Conservation (phyloP, 2,329 filamentous ascomycete species). For the Cytospora piceae region DNA sequence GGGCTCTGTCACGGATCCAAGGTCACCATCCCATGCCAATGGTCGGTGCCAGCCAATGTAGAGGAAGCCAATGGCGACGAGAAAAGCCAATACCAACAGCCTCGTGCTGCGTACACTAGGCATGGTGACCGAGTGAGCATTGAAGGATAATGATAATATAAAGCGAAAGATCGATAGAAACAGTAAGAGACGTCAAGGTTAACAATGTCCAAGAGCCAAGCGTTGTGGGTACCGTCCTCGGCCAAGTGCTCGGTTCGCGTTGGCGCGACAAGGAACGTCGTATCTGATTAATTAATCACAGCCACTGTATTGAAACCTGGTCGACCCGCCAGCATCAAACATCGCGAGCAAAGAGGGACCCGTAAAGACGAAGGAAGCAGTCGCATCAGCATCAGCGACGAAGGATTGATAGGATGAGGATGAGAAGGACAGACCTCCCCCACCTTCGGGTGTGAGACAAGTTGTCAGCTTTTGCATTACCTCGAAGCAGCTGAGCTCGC, state of each 20-base stretch:
- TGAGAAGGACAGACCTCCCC: neutral
- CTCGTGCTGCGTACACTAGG: constrained; percentile 25
- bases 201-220: neutral
- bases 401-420: neutral
- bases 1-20: neutral
- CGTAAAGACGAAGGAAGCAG: neutral
- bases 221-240: constrained; percentile 3
- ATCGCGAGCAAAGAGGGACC: neutral
- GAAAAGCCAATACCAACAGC: constrained; percentile 20
- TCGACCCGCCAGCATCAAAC: neutral
- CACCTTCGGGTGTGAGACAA: neutral
- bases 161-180: neutral
- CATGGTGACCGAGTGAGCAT: constrained; percentile 24
- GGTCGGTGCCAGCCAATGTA: constrained; percentile 21
- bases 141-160: neutral
- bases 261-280: neutral
- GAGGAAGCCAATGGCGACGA: constrained; percentile 22
- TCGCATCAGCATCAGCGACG: neutral
- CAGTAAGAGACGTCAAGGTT: neutral
- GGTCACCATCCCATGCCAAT: constrained; percentile 8
- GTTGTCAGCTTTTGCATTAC: neutral
- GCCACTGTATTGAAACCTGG: neutral
- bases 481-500: too few relatives aligned
- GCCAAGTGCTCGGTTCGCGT: neutral
- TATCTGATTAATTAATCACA: neutral